These are phyloP conservation scores for Ilyonectria mors-panacis DNA, from an alignment of 2,329 filamentous ascomycete genomes.

Conservation along the genomic window DNA sequence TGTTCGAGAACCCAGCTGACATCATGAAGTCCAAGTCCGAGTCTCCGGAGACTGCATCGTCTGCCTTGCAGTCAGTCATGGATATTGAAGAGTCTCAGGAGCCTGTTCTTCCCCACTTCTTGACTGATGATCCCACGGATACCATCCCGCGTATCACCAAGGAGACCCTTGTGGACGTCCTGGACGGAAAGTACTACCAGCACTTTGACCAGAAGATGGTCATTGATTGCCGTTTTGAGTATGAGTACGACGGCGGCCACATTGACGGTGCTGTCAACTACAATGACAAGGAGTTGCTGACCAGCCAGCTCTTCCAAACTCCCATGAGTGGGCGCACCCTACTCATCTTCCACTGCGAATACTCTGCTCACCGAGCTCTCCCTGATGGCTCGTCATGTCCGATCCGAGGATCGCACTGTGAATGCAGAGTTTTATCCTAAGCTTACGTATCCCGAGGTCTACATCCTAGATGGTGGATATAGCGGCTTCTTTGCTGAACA, in stretches of 20 bases:
- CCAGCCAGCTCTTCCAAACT: constrained; percentile 81
- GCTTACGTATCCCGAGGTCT: constrained; percentile 96
- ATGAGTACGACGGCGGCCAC: constrained; percentile 97
- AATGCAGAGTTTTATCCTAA: constrained; percentile 90
- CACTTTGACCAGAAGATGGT: constrained; percentile 86
- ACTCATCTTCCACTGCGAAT: constrained; percentile 97
- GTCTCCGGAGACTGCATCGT: constrained; percentile 63
- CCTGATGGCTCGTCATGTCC: constrained; percentile 95
- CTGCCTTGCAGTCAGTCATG: constrained; percentile 79
- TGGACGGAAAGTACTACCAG: constrained; percentile 86
- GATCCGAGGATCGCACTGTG: constrained; percentile 86
- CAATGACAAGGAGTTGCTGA: constrained; percentile 93
- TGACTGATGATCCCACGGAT: constrained; percentile 84
- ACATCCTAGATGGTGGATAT: constrained; percentile 97
- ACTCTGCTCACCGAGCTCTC: constrained; percentile 96
- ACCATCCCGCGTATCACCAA: constrained; percentile 89
- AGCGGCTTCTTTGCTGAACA: constrained; percentile 90
- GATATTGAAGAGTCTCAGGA: constrained; percentile 85
- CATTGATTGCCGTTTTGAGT: constrained; percentile 98
- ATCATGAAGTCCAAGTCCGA: constrained; percentile 83
- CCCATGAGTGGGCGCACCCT: constrained; percentile 80
- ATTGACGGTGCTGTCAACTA: constrained; percentile 95
- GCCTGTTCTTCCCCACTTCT: constrained; percentile 86
- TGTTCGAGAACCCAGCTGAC: constrained; percentile 95
- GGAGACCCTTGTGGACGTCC: constrained; percentile 85